Evolutionary conservation across 768 basidiomycete genomes (phyloP).

Genomic region (Gyrodon lividus): DNA sequence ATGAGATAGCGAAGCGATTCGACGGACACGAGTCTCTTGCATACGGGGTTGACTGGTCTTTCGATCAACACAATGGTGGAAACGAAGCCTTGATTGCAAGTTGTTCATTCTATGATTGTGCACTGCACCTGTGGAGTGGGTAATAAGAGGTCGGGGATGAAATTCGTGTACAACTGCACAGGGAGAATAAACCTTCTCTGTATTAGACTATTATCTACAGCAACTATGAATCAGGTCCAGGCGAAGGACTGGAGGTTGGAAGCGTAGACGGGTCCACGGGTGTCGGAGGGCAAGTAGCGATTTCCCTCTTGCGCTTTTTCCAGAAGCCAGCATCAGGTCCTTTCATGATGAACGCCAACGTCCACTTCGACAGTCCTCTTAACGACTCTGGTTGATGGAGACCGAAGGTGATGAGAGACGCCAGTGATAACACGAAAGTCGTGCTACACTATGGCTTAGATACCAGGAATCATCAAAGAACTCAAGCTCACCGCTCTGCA

Average conservation of each 20-base stretch:
- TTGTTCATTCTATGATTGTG: slow-evolving; percentile 95
- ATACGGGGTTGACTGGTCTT: slow-evolving; percentile 92
- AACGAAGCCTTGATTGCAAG: slow-evolving; percentile 65
- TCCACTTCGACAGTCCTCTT: slow-evolving; percentile 75
- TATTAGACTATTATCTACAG: background rate
- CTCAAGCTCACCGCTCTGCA: slow-evolving; percentile 52
- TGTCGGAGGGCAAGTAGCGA: slow-evolving; percentile 11
- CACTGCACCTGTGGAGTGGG: slow-evolving; percentile 74
- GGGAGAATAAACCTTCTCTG: too few species aligned
- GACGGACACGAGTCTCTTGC: slow-evolving; percentile 81
- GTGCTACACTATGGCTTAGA: slow-evolving; percentile 40
- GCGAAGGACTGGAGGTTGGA: background rate
- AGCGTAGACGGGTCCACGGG: slow-evolving; percentile 2
- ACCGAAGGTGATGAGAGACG: slow-evolving; percentile 63
- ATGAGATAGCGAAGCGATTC: slow-evolving; percentile 55
- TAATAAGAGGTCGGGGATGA: slow-evolving; percentile 33
- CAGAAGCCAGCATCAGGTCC: slow-evolving; percentile 57
- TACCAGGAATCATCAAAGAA: background rate
- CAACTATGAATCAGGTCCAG: background rate
- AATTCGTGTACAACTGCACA: background rate
- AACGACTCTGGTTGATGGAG: slow-evolving; percentile 61
- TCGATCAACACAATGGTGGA: slow-evolving; percentile 29
- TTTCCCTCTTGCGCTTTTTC: slow-evolving; percentile 36
- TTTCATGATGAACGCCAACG: slow-evolving; percentile 61
- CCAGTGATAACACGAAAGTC: slow-evolving; percentile 60